phyloP scores from a whole-genome alignment of 2,329 filamentous ascomycete genomes.

The Dryadomyces sulphureus region DNA sequence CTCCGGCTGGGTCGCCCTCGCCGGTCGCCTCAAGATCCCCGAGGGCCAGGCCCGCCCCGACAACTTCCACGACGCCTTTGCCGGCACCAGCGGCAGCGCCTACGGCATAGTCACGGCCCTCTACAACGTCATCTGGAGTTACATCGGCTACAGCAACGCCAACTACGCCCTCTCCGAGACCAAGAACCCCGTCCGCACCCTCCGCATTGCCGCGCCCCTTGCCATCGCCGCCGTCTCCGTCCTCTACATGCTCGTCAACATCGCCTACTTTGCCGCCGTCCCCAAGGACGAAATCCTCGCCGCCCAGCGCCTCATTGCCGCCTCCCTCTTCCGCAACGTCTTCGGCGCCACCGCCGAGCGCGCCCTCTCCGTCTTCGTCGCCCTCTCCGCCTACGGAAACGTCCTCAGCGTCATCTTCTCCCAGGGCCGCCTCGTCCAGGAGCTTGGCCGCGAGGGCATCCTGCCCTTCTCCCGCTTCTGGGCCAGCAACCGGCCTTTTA shows the following conservation, averaged over 20 bases:
- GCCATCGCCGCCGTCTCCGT: slow-evolving; percentile 43
- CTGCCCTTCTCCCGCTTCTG: slow-evolving; percentile 47
- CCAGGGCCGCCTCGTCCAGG: slow-evolving; percentile 50
- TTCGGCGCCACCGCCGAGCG: slow-evolving; percentile 39
- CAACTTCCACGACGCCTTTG: slow-evolving; percentile 50
- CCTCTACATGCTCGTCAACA: slow-evolving; percentile 52
- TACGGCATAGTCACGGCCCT: slow-evolving; percentile 56
- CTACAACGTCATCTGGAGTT: slow-evolving; percentile 60
- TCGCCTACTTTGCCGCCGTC: slow-evolving; percentile 50
- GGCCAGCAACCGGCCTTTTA: slow-evolving; percentile 49
- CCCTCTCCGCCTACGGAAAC: slow-evolving; percentile 53
- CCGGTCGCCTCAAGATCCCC: slow-evolving; percentile 39
- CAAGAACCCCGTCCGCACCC: slow-evolving; percentile 47
- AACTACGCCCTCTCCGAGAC: slow-evolving; percentile 54
- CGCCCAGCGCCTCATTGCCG: slow-evolving; percentile 36
- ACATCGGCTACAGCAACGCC: slow-evolving; percentile 53
- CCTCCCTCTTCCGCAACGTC: slow-evolving; percentile 40
- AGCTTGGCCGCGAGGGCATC: slow-evolving; percentile 51
- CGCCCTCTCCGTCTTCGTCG: slow-evolving; percentile 49
- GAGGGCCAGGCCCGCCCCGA: slow-evolving; percentile 22
- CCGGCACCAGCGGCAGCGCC: slow-evolving; percentile 48
- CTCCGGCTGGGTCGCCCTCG: slow-evolving; percentile 45
- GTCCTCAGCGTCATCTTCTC: slow-evolving; percentile 55
- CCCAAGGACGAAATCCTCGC: slow-evolving; percentile 36
- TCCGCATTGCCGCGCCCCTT: slow-evolving; percentile 49